These are phyloP conservation scores for Phytopythium litorale DNA, from an alignment of 352 stramenopile species.

Conservation along the genomic window DNA sequence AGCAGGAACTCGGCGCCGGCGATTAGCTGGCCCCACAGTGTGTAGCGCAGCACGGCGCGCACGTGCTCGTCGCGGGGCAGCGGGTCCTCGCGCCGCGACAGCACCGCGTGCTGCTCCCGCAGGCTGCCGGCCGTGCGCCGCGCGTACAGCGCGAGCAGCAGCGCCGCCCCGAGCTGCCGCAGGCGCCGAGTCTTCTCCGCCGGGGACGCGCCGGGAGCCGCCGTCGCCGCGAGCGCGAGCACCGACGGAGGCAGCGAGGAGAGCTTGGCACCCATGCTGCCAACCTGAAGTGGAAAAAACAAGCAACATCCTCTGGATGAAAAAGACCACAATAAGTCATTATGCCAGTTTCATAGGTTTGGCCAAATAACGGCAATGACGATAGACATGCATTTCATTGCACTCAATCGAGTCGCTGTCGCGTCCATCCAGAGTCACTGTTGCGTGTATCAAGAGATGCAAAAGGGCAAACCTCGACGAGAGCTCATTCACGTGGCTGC, in stretches of 20 bases:
- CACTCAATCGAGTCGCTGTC: too few relatives aligned
- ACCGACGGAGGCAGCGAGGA: constrained; percentile 1
- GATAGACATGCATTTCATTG: too few relatives aligned
- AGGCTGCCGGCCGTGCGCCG: constrained; percentile 17
- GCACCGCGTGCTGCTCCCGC: constrained; percentile 16
- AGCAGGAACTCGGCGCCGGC: constrained; percentile 52
- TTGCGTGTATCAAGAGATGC: too few relatives aligned
- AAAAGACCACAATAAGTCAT: too few relatives aligned
- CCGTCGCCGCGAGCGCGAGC: background rate
- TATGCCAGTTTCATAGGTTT: too few relatives aligned
- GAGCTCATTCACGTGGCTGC: background rate
- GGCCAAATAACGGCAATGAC: too few relatives aligned
- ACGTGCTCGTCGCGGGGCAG: constrained; percentile 12
- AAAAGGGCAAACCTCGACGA: too few relatives aligned
- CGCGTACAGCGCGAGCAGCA: constrained; percentile 15
- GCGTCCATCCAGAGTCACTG: too few relatives aligned
- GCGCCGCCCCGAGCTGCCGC: constrained; percentile 10
- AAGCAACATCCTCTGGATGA: too few relatives aligned
- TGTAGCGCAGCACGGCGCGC: constrained; percentile 38
- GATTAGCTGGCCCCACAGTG: constrained; percentile 42
- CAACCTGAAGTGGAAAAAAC: too few relatives aligned
- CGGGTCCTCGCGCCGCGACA: constrained; percentile 15
- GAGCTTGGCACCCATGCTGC: background rate
- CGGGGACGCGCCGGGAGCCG: background rate
- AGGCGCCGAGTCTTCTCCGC: background rate